These are phyloP conservation scores for Bathelium albidoporum DNA, from an alignment of 495 filamentous ascomycete genomes.

Conservation along the genomic window DNA sequence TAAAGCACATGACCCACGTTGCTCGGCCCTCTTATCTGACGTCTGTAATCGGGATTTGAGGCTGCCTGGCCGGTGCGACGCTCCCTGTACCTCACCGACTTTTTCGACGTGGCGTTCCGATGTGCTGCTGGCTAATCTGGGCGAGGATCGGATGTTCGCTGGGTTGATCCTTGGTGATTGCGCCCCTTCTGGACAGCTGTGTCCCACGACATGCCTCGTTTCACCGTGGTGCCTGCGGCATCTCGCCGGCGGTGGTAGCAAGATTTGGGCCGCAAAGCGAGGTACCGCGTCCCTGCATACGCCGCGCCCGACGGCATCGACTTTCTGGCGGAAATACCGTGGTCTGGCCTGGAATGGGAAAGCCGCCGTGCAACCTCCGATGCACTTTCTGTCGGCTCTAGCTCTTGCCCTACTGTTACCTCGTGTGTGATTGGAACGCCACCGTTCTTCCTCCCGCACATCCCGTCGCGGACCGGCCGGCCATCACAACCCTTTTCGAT, in stretches of 20 bases:
- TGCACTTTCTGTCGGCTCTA: background rate
- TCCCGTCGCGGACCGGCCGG: slow-evolving; percentile 3
- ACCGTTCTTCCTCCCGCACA: background rate
- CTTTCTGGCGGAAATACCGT: background rate
- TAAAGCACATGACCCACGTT: too few relatives aligned
- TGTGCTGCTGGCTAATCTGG: background rate
- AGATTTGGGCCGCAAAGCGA: background rate
- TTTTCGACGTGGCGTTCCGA: background rate
- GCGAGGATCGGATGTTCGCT: background rate
- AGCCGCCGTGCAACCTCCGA: background rate
- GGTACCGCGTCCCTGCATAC: background rate
- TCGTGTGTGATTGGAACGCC: background rate
- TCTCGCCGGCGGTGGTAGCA: background rate
- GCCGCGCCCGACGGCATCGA: background rate
- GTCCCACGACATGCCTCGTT: background rate
- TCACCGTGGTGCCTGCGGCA: background rate
- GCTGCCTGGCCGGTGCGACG: background rate
- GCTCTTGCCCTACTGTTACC: background rate
- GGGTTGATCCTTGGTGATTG: background rate
- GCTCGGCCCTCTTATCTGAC: slow-evolving; percentile 4
- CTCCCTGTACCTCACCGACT: background rate
- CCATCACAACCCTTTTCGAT: background rate
- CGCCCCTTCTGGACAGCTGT: background rate
- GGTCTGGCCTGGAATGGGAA: background rate
- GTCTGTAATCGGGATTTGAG: background rate